A percentile compares a stretch with the other conserved stretches of the same genome.
Conservation (phyloP, 1,284 basidiomycete species). For the Polyporus tsugae region DNA sequence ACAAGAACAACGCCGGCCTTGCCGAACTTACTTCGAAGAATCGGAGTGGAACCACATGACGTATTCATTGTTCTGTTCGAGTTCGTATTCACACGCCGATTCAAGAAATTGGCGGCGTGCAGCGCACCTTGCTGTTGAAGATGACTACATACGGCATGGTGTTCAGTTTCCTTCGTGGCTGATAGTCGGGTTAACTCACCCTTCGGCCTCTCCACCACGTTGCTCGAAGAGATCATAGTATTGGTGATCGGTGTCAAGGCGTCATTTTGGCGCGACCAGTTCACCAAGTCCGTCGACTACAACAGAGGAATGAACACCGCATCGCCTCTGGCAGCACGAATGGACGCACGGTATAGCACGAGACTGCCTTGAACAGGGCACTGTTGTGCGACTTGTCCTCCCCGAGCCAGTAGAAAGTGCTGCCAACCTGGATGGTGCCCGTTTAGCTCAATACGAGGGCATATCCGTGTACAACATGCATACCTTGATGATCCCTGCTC, state of each 20-base stretch:
- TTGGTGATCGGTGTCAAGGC: constrained; percentile 60
- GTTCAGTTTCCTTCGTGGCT: background rate
- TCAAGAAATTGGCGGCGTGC: background rate
- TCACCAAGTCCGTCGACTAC: constrained; percentile 61
- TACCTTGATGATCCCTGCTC: constrained; percentile 67
- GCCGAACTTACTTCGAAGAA: constrained; percentile 57
- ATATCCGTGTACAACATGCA: constrained; percentile 3
- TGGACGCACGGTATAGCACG: constrained; percentile 59
- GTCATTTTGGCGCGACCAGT: constrained; percentile 66
- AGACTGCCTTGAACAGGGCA: constrained; percentile 63
- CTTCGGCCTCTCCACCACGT: constrained; percentile 72
- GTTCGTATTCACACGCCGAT: background rate
- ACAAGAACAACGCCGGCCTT: background rate
- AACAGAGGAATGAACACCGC: background rate
- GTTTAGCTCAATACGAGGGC: background rate
- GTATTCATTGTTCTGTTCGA: constrained; percentile 61
- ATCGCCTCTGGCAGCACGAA: background rate
- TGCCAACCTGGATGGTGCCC: constrained; percentile 52
- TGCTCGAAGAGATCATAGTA: constrained; percentile 65
- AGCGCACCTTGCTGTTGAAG: constrained; percentile 57
- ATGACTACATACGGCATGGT: constrained; percentile 49
- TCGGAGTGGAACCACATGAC: constrained; percentile 81
- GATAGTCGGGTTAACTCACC: constrained; percentile 43
- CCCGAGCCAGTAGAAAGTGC: constrained; percentile 70
- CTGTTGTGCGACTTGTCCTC: constrained; percentile 70